Evolutionary conservation across 164 flowering plant species (phyloP).

Genomic region (Nymphaea thermarum): DNA sequence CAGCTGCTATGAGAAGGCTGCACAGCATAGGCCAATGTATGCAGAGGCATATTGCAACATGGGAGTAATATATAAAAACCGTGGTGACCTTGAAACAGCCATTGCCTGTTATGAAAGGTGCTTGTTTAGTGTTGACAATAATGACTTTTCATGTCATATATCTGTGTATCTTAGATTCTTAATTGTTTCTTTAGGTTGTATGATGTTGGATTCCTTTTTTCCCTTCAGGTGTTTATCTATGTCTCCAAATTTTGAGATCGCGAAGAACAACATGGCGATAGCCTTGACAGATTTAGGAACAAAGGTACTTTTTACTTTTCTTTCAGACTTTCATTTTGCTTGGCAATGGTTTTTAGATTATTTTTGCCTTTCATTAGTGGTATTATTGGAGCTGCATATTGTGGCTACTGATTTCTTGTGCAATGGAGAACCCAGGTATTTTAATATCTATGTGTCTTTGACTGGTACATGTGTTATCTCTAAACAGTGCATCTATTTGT

Average conservation of each 20-base stretch:
- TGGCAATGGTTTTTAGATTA: neutral
- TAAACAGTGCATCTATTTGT: too few relatives aligned
- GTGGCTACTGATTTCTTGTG: neutral
- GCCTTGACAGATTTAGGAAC: slow-evolving; percentile 98
- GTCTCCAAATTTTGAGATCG: slow-evolving; percentile 97
- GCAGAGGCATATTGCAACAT: slow-evolving; percentile 99
- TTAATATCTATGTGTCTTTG: neutral
- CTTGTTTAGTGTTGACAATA: neutral
- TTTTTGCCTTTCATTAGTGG: neutral
- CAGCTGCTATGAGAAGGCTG: slow-evolving; percentile 93
- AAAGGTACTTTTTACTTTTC: slow-evolving; percentile 38
- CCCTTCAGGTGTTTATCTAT: slow-evolving; percentile 75
- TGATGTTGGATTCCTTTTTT: neutral
- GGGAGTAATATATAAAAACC: slow-evolving; percentile 97
- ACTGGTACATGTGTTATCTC: too few relatives aligned
- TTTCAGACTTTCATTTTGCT: neutral
- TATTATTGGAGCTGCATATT: too few relatives aligned
- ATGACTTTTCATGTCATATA: neutral
- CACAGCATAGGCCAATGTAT: slow-evolving; percentile 91
- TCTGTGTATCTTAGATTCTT: neutral
- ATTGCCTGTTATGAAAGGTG: slow-evolving; percentile 99
- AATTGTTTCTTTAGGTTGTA: neutral
- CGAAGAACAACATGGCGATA: slow-evolving; percentile 98
- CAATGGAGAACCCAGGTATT: neutral
- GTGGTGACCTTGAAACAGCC: slow-evolving; percentile 86